Base-by-base conservation (phyloP, 306 rosid genomes). In the Abrus pulchellus region DNA sequence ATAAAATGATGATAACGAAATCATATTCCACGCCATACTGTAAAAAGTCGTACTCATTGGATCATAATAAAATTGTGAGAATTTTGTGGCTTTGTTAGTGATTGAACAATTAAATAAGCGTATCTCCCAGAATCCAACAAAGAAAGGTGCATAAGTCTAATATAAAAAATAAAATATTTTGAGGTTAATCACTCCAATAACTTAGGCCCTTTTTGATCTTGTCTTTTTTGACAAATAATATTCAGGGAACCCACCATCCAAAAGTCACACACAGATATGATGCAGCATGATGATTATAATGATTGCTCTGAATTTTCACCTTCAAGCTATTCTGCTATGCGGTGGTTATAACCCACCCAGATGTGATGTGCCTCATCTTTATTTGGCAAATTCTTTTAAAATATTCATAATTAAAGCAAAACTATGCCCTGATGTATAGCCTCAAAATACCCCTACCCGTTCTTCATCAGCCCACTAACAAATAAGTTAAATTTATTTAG, bases 331-430 rank as follows among this genome's bases (percentile, higher is more conserved):
- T 85, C 55, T 27, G 7, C 71, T 41, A 62, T 79, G 72, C 68
- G 70, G 79, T 82, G 86, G 83, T 85, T 84, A 68, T 87, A 87
- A 74, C 88, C 64, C 80, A 60, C 86, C 79, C 3, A 74, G 86
- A 87, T 85, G 85, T 85, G 88, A 87, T 59, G 73, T 84, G 77
- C 67, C 64, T 52, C 80, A 60, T 64, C 85, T 83, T 65, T 72
- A 49, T 65, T 7, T 57, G 8, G 28, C 45, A 80, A 86, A 68
- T 76, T 80, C 56, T 63, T 83, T 45, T 34, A 82, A 75, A 70
- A 79, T 54, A 55, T 69, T 69, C 75, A 62, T 55, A 33, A 79
- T 55, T 53, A 44, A 53, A 41, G 64, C 52, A 63, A 14, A 68
- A 20, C 32, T 57, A 20, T 66, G 47, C 70, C 32, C 41, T 12